Evolutionary conservation across 805 yeast species (phyloP), one percentile per base, ranked within the genome.

Genomic region (Wickerhamiella kazuoi): DNA sequence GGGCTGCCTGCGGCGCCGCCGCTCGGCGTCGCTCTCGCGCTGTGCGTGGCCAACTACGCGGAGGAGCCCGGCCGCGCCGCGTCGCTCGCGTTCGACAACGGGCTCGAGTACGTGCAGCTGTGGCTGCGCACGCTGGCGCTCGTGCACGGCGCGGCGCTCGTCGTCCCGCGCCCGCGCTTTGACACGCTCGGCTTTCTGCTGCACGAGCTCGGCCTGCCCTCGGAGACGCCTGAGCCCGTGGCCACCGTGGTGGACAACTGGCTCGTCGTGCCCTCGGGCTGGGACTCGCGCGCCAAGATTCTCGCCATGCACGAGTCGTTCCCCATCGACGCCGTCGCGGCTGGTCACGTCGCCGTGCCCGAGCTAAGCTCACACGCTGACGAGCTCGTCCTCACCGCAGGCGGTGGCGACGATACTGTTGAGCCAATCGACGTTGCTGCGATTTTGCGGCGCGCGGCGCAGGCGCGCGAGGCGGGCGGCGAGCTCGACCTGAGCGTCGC

Each of bases 281-380:
- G 43, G 43, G 52, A 48, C 35, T 34, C 44, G 4, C n/a, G 21
- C 11, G 42, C 41, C 11, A 39, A 44, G 30, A 45, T 48, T 20
- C 31, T 44, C n/a, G 49, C 48, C 4, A 9, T 44, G n/a, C 33
- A 44, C 29, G 46, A 43, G n/a, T 29, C 36, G 14, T 48, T 48
- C 35, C 42, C 42, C 24, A 33, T 35, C n/a, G 42, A 37, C 9
- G 37, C 26, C 6, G 44, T 42, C 13, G 24, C 16, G 2, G 31
- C 28, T 19, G 35, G 34, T 18, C 11, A 21, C 3, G 17, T 38
- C 13, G 5, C 11, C 6, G 30, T 46, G 8, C 31, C 17, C 17
- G 31, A 29, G 7, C 7, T 29, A 15, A 29, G 14, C 5, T 13
- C 15, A 15, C 31, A 29, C 6, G 17, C 31, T 8, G 17, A 29